Conservation (phyloP, 2,329 filamentous ascomycete genomes). For the Fonsecaea monophora region DNA sequence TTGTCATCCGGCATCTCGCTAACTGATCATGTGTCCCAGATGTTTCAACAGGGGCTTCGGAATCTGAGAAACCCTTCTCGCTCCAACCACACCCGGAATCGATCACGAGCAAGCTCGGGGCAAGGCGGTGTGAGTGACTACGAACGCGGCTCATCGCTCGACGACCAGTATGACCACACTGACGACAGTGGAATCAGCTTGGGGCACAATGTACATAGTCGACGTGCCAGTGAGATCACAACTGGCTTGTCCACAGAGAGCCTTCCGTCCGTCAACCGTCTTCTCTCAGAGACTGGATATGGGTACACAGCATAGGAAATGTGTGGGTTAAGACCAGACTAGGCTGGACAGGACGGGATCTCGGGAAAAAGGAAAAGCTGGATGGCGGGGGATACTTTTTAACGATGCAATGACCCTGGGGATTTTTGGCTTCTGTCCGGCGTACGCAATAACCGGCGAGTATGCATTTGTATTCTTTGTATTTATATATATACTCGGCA, state of each 20-base stretch:
- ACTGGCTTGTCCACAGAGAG: slow-evolving; percentile 13
- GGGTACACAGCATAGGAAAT: slow-evolving; percentile 20
- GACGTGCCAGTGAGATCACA: slow-evolving; percentile 31
- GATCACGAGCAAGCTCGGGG: slow-evolving; percentile 35
- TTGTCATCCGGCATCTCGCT: not conserved
- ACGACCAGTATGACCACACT: slow-evolving; percentile 33
- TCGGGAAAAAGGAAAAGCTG: slow-evolving; percentile 3
- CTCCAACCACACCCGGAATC: slow-evolving; percentile 26
- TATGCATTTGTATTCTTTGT: slow-evolving; percentile 11
- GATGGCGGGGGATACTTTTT: slow-evolving; percentile 1
- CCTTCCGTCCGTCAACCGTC: slow-evolving; percentile 28
- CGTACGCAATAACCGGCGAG: slow-evolving; percentile 6
- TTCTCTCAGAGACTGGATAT: slow-evolving; percentile 30
- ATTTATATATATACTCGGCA: not conserved
- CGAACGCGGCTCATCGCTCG: slow-evolving; percentile 22
- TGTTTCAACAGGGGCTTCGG: slow-evolving; percentile 78
- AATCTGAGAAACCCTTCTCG: slow-evolving; percentile 28
- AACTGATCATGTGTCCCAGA: slow-evolving; percentile 12
- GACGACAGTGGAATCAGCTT: slow-evolving; percentile 40
- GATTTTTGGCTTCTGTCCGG: slow-evolving; percentile 8
- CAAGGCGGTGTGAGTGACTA: slow-evolving; percentile 26
- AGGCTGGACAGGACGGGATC: not conserved
- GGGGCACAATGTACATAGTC: slow-evolving; percentile 29
- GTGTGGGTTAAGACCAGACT: not conserved
- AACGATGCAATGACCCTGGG: slow-evolving; percentile 18